Evolutionary conservation across 202 grass and related monocot genomes (phyloP).

Genomic region (Hordeum pubiflorum): DNA sequence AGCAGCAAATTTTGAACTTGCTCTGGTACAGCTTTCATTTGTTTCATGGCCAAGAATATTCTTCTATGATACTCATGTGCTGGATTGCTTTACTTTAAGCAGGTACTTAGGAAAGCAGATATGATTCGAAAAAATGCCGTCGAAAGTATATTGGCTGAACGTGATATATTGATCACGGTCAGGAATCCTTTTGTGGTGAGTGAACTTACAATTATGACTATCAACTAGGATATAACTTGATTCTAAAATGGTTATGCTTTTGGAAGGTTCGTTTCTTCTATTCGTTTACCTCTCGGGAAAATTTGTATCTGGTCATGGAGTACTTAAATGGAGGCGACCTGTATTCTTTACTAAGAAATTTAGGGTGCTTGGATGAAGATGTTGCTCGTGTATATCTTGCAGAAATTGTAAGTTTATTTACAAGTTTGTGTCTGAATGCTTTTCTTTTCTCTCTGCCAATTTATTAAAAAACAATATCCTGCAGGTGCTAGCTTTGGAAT

Average conservation of each 20-base stretch:
- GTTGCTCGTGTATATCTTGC: constrained; percentile 97
- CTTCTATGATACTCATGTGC: constrained; percentile 12
- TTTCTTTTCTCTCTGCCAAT: not conserved
- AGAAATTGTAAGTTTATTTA: constrained; percentile 84
- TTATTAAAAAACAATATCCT: constrained; percentile 24
- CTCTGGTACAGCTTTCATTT: not conserved
- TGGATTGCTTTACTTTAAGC: constrained; percentile 24
- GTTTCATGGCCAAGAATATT: not conserved
- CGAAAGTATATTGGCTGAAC: constrained; percentile 99
- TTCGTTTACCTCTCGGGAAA: constrained; percentile 97
- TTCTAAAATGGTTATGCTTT: constrained; percentile 35
- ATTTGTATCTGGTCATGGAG: constrained; percentile 99
- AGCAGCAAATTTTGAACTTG: not conserved
- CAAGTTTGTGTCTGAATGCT: constrained; percentile 15
- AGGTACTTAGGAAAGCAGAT: constrained; percentile 99
- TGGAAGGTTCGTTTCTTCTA: constrained; percentile 97
- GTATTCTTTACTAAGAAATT: constrained; percentile 94
- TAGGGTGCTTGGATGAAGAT: constrained; percentile 96
- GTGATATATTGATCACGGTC: constrained; percentile 93
- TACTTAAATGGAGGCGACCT: constrained; percentile 98
- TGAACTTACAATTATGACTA: constrained; percentile 16
- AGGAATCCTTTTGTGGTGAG: constrained; percentile 99
- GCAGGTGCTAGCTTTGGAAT: constrained; percentile 98
- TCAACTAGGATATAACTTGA: constrained; percentile 20
- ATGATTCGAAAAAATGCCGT: constrained; percentile 99